Base-by-base conservation (phyloP, 1,284 basidiomycete species). In the Meira miltonrushii region DNA sequence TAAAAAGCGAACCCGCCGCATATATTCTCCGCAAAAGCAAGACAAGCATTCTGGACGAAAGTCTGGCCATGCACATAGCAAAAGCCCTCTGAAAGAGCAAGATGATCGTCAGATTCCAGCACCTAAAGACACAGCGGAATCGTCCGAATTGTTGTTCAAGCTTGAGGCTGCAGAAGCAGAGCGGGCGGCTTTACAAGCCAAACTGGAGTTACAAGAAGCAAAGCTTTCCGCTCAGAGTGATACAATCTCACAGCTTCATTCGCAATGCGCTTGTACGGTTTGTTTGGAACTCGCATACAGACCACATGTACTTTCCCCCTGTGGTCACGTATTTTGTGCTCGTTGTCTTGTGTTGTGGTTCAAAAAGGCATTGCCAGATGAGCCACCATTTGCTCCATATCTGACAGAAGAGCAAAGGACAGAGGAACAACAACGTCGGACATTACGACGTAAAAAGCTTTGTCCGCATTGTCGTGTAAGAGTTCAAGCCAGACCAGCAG, bases 241-340 rank as follows among this genome's bases (percentile, higher is more conserved):
- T 44, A 53, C 66, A 40, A 60, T 71, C 33, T 37, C 55, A 17
- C 57, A 64, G 15, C 39, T 72, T 6, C 59, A 70, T 28, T 47
- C 50, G 17, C 63, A 68, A 41, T 68, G 62, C 58, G 56, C 64
- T 46, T 72, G 71, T 52, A 61, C 64, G 52, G 65, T 72, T 39
- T 72, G 71, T 43, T 54, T 72, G 44, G 71, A 72, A 39, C 65
- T 68, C 21, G 60, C 61, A 33, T 72, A 66, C 63, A 61, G 71
- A 4, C 71, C 71, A 7, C 68, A 62, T 40, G 67, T 72, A 23
- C 59, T 77, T 6, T 64, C 71, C 2, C 74, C 74, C 0, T 77
- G 74, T 51, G 72, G 72, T 6, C 74, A 77, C 54, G 61, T 67
- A 13, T 77, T 74, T 39, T 77, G 74, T 56, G 69, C 73, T 9